Base-by-base conservation (phyloP, 129 eudicot genomes). In the Flaveria brownii region DNA sequence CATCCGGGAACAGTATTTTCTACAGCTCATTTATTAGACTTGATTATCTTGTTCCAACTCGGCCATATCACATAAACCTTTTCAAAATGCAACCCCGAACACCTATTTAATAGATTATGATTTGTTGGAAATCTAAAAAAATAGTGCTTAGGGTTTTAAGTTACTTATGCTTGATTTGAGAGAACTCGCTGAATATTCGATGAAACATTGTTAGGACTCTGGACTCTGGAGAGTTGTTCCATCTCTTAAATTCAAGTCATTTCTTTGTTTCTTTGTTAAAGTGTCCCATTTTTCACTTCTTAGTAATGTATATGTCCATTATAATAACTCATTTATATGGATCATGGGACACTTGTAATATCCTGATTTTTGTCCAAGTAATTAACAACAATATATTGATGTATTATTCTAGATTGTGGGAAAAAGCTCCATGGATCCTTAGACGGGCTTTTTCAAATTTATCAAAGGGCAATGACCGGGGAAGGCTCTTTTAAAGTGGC, bases 381-480 rank as follows among this genome's bases (percentile, higher is more conserved):
- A 43, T 45, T 18, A 46, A n/a, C 11, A 49, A 68, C 17, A 66
- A 67, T 18, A 68, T 6, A 22, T 70, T 10, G 6, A 61, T 28
- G 12, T 2, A 49, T 55, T 45, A 2, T 70, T 82, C 57, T 65
- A 93, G 98, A 91, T 68, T 93, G 96, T 78, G 88, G 94, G 87
- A 89, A 89, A 65, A 94, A 89, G 76, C 89, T 94, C 0, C 76
- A 89, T 85, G 97, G 97, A 71, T 91, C 97, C 54, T 78, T 94
- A 71, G 97, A 94, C 68, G 97, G 92, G 71, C 96, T 91, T 28
- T 94, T 91, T 63, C 96, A 91, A 74, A 94, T 94, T 68, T 91
- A 91, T 77, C 96, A 91, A 75, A 85, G 87, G 86, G 99, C 94
- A 68, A 83, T 94, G 82, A 76, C 76, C 10, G 93, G 90, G 57